Evolutionary conservation across 2,329 filamentous ascomycete genomes (phyloP).

Genomic region (Curvularia hawaiiensis): DNA sequence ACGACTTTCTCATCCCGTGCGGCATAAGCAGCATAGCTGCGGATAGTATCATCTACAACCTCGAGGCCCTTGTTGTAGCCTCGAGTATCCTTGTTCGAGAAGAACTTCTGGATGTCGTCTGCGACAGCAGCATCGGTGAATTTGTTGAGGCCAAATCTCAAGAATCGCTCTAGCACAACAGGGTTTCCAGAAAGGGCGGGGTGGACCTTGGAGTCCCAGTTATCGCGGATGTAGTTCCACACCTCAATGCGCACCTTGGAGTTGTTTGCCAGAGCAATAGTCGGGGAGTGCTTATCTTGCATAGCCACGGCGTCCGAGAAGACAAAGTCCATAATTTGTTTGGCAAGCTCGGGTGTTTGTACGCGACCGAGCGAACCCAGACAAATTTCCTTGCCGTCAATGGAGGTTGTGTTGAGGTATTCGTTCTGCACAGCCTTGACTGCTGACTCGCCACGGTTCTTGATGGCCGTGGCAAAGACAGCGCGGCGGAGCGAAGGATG

Average conservation of each 20-base stretch:
- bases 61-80: slow-evolving; percentile 85
- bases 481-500: slow-evolving; percentile 81
- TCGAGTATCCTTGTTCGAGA: slow-evolving; percentile 81
- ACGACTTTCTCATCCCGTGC: slow-evolving; percentile 74
- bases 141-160: slow-evolving; percentile 76
- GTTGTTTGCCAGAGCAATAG: slow-evolving; percentile 75
- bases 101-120: slow-evolving; percentile 82
- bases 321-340: slow-evolving; percentile 71
- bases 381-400: slow-evolving; percentile 90
- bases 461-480: slow-evolving; percentile 80
- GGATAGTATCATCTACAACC: slow-evolving; percentile 84
- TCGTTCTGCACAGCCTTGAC: slow-evolving; percentile 81
- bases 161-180: slow-evolving; percentile 86
- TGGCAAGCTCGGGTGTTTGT: slow-evolving; percentile 70
- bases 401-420: slow-evolving; percentile 79
- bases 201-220: slow-evolving; percentile 74
- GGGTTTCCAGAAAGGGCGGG: slow-evolving; percentile 78
- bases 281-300: slow-evolving; percentile 86
- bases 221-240: slow-evolving; percentile 84
- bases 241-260: slow-evolving; percentile 72
- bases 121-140: slow-evolving; percentile 74
- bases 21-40: slow-evolving; percentile 81
- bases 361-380: slow-evolving; percentile 77
- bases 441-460: slow-evolving; percentile 71
- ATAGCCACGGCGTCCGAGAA: slow-evolving; percentile 83